Evolutionary conservation across 805 yeast genomes (phyloP).

Genomic region (Candida incommunis): DNA sequence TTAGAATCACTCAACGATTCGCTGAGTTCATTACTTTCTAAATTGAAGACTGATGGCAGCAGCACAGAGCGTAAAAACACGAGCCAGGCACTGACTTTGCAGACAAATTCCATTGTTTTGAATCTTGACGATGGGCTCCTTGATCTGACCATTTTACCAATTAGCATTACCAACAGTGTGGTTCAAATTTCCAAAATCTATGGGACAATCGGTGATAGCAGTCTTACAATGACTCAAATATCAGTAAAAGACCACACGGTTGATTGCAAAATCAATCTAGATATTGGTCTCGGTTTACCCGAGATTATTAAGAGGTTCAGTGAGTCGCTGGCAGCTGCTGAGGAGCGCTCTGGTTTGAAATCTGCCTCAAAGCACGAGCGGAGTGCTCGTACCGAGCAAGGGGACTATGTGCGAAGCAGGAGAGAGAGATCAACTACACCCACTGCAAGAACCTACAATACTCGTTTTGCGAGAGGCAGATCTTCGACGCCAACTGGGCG

Average conservation of each 20-base stretch:
- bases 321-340: background rate
- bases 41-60: background rate
- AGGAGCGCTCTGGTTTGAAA: background rate
- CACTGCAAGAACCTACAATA: background rate
- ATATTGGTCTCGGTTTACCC: background rate
- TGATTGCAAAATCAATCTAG: background rate
- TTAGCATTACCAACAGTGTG: background rate
- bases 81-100: background rate
- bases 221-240: background rate
- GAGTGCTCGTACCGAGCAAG: no score
- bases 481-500: background rate
- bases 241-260: background rate
- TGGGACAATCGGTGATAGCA: background rate
- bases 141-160: background rate
- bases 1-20: background rate
- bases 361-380: background rate
- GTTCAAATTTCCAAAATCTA: background rate
- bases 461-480: background rate
- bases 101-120: background rate
- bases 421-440: background rate
- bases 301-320: background rate
- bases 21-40: background rate
- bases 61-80: constrained; percentile 6
- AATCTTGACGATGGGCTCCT: background rate
- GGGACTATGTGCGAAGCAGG: no score